Evolutionary conservation across 345 rosid genomes (phyloP).

Genomic region (Hibiscus trionum): DNA sequence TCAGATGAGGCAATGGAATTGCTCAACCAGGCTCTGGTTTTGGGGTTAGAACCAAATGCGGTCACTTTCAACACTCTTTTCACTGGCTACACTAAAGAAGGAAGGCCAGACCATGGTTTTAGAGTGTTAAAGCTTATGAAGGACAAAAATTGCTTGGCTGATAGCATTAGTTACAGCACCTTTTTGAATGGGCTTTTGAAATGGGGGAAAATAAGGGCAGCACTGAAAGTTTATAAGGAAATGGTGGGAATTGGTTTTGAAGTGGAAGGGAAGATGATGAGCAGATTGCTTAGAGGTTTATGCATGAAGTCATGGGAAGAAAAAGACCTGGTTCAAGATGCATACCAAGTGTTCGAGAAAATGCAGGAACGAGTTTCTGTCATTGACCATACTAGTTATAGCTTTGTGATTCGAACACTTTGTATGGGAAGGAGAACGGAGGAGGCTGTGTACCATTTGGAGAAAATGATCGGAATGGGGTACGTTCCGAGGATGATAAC

Average conservation of each 20-base stretch:
- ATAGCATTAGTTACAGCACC: slow-evolving; percentile 44
- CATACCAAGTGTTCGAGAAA: slow-evolving; percentile 36
- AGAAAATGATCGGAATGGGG: slow-evolving; percentile 28
- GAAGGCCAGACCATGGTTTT: slow-evolving; percentile 43
- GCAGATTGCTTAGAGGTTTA: slow-evolving; percentile 34
- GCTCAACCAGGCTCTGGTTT: slow-evolving; percentile 41
- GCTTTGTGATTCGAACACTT: slow-evolving; percentile 28
- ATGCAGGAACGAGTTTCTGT: slow-evolving; percentile 21
- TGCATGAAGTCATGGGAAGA: slow-evolving; percentile 34
- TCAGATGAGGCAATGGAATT: slow-evolving; percentile 56
- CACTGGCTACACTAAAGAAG: slow-evolving; percentile 51
- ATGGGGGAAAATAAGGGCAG: slow-evolving; percentile 40
- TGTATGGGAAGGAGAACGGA: slow-evolving; percentile 27
- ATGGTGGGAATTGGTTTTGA: slow-evolving; percentile 37
- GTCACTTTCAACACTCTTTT: slow-evolving; percentile 52
- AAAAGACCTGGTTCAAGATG: slow-evolving; percentile 28
- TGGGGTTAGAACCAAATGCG: slow-evolving; percentile 38
- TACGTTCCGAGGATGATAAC: slow-evolving; percentile 30
- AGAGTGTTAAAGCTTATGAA: slow-evolving; percentile 46
- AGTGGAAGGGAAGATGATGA: slow-evolving; percentile 33
- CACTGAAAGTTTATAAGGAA: slow-evolving; percentile 31
- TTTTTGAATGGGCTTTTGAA: slow-evolving; percentile 42
- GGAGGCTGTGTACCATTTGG: slow-evolving; percentile 29
- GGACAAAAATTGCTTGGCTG: slow-evolving; percentile 38
- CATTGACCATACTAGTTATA: slow-evolving; percentile 20